These are phyloP conservation scores for Aquanectria penicillioides DNA, from an alignment of 2,329 filamentous ascomycete genomes.

Conservation along the genomic window DNA sequence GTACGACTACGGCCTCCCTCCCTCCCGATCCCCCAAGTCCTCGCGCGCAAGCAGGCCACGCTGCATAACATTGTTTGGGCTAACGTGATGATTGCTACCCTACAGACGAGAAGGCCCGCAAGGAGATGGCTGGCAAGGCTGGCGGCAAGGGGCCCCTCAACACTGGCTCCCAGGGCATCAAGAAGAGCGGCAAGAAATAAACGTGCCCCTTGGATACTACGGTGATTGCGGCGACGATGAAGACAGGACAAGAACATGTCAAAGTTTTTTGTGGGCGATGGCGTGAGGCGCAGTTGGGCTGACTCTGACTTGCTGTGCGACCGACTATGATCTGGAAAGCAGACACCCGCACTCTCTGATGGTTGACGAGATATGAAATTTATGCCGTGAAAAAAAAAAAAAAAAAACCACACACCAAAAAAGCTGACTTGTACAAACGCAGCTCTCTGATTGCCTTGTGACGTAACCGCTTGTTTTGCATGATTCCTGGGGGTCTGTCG, in stretches of 20 bases:
- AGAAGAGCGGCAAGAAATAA: conserved; percentile 98
- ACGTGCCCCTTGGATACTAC: conserved; percentile 13
- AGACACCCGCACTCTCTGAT: conserved; percentile 30
- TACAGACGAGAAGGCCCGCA: conserved; percentile 83
- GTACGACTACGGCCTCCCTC: conserved; percentile 61
- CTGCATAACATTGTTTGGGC: conserved; percentile 9
- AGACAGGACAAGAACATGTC: conserved; percentile 11
- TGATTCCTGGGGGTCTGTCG: background rate
- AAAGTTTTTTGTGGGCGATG: conserved; percentile 21
- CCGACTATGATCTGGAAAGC: conserved; percentile 27
- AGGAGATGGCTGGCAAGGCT: conserved; percentile 83
- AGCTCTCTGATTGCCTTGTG: background rate
- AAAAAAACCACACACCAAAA: conserved; percentile 1
- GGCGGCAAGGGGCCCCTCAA: conserved; percentile 91
- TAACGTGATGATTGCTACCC: conserved; percentile 32
- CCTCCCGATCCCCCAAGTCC: background rate
- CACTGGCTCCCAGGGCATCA: conserved; percentile 87
- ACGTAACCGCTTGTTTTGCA: background rate
- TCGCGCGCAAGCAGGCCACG: background rate
- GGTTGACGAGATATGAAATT: conserved; percentile 42
- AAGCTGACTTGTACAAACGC: conserved; percentile 22
- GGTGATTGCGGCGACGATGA: conserved; percentile 9
- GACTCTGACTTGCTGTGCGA: conserved; percentile 22
- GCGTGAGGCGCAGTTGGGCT: conserved; percentile 33
- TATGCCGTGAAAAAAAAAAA: conserved; percentile 34